Evolutionary conservation across 2,329 filamentous ascomycete species (phyloP), one percentile per base, ranked within the genome.

Genomic region (Alternaria gaisen): DNA sequence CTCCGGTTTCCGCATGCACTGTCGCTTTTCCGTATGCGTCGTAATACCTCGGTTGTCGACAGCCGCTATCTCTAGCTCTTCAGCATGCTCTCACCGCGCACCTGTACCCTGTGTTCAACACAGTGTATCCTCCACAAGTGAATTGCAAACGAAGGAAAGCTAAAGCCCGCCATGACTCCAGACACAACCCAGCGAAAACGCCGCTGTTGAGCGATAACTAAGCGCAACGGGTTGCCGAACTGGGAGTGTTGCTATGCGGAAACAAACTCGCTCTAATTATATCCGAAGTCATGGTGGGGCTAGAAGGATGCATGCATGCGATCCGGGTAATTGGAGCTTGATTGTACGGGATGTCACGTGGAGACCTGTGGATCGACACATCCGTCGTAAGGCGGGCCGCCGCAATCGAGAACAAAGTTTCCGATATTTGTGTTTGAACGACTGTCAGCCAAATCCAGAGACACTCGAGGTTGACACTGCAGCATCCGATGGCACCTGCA

Each of bases 41-140:
- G 50, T 58, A 54, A 47, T 47, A 36, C 50, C 24, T 58, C 56
- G 56, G 56, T 38, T 54, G 56, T 28, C 16, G 53, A 53, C 56
- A 58, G 50, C 56, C 56, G 56, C 34, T 40, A 38, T 41, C 18
- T 47, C 53, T 36, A 53, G 51, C 38, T 34, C 48, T 40, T 28
- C 20, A 54, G 34, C 34, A 54, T 54, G 44, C 24, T 47, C 41
- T 36, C 32, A 47, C 20, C 38, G 28, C 32, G 32, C 32, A 36
- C 20, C 46, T 36, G 46, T 36, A 50, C 46, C 18, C 20, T 50
- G 16, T 38, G 32, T 36, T 12, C 46, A 50, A 20, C 20, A 22
- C 20, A n/a, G 46, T 11, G 32, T 36, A 24, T 9, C 46, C 46
- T 50, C 46, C 26, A 50, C 46, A 50, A 34, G 46, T 34, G 46